Percentiles rank a stretch among this genome's conserved stretches.
Conservation (phyloP, 176 grass and related monocot genomes). For the Echinochloa phyllopogon region DNA sequence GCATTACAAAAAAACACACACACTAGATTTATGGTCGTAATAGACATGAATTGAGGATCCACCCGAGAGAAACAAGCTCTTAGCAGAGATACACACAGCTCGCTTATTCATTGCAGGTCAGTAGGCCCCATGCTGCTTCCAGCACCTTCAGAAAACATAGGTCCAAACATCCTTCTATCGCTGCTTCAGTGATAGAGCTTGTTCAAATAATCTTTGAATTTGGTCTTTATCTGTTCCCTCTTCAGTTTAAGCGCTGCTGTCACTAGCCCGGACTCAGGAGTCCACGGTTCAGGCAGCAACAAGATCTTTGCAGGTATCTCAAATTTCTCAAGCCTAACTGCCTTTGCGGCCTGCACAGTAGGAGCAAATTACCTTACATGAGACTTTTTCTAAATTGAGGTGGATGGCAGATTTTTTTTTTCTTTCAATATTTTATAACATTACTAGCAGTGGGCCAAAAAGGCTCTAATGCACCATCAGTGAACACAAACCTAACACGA, state of each 20-base stretch:
- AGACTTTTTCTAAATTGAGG: neutral
- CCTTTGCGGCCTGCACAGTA: conserved; percentile 56
- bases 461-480: neutral
- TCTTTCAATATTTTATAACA: neutral
- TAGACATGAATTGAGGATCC: neutral
- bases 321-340: conserved; percentile 66
- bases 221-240: conserved; percentile 74
- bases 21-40: too few species aligned
- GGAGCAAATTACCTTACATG: conserved; percentile 1
- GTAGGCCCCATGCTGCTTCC: neutral
- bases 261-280: conserved; percentile 78
- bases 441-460: neutral
- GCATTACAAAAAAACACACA: neutral
- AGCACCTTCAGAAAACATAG: neutral
- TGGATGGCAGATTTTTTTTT: neutral
- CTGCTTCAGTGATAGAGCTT: conserved; percentile 55
- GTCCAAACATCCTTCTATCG: neutral
- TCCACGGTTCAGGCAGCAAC: conserved; percentile 78
- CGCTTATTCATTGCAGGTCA: conserved; percentile 7
- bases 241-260: conserved; percentile 81
- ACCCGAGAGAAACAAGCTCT: neutral
- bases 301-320: conserved; percentile 67
- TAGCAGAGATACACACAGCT: neutral
- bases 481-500: neutral
- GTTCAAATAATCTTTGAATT: conserved; percentile 65